phyloP scores from a whole-genome alignment of 148 eudicot species.

The Rheum nobile region DNA sequence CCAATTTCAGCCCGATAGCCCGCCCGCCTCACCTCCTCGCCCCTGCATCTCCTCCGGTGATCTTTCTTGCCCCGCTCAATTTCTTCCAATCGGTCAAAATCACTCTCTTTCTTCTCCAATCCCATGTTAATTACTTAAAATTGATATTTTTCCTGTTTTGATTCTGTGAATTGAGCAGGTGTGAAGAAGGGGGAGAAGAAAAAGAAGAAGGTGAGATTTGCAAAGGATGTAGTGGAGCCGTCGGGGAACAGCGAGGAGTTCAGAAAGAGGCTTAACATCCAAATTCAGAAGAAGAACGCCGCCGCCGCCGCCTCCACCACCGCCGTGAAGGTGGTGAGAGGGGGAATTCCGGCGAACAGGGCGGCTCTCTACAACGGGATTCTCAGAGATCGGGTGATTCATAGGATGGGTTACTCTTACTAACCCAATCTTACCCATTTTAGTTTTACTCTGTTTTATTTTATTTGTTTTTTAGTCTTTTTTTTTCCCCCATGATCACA shows the following conservation, averaged over 20 bases:
- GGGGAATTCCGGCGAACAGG: slow-evolving; percentile 60
- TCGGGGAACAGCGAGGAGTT: slow-evolving; percentile 51
- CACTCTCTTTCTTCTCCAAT: background rate
- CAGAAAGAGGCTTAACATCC: slow-evolving; percentile 25
- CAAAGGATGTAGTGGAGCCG: slow-evolving; percentile 83
- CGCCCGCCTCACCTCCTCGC: slow-evolving; percentile 23
- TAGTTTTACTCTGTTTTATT: background rate
- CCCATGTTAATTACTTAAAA: too few relatives aligned
- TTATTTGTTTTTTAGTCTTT: background rate
- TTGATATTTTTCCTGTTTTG: background rate
- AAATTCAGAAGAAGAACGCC: slow-evolving; percentile 6
- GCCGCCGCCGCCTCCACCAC: background rate
- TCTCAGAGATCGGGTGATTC: slow-evolving; percentile 53
- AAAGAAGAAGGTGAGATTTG: slow-evolving; percentile 80
- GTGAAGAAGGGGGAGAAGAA: slow-evolving; percentile 28
- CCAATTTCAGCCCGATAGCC: slow-evolving; percentile 17
- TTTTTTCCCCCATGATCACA: background rate
- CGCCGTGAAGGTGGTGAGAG: slow-evolving; percentile 1
- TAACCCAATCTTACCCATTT: slow-evolving; percentile 11
- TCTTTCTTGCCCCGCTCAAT: background rate
- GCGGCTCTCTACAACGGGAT: slow-evolving; percentile 70
- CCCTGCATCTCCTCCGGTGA: slow-evolving; percentile 71
- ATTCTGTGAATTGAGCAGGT: background rate
- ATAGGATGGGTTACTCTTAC: slow-evolving; percentile 38
- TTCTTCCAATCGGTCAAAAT: background rate